Evolutionary conservation across 2,329 filamentous ascomycete species (phyloP), one percentile per base, ranked within the genome.

Genomic region (Pestalotiopsis sp.): DNA sequence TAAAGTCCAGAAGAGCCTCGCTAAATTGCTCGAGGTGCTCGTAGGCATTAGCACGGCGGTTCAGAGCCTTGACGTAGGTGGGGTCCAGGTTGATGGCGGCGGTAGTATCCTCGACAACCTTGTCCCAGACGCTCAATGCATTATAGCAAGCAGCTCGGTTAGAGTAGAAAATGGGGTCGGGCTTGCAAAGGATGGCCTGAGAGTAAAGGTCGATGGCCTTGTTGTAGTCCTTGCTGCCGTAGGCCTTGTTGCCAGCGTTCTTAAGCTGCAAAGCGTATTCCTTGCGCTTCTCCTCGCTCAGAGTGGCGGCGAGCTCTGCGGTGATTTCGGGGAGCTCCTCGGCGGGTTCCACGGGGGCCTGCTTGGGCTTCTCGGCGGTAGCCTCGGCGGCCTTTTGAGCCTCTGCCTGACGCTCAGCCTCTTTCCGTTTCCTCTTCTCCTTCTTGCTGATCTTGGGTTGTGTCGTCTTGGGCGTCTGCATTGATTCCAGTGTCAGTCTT

Each of bases 101-200:
- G 39, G 93, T 98, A 68, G 96, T 98, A 79, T 99, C 96, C 77
- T 97, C 95, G 71, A 99, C 92, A 69, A 98, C 96, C 85, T 96
- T 95, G 64, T 97, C 92, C 94, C 95, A 99, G 76, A 97, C 89
- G 73, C 90, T 91, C 78, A 96, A 90, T 73, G 96, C 94, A 80
- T 97, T 98, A 85, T 94, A 97, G 87, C 96, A 99, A 67, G 96
- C 96, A 69, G 96, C 96, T 75, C 96, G 92, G 87, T 99, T 99
- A 72, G 96, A 98, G 88, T 97, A 99, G 87, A 96, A 99, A 80
- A 99, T 95, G 39, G 96, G 94, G 78, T 99, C 96, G 69, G 95
- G 92, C 84, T 96, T 97, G 91, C 96, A 98, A 65, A 98, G 85
- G 76, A 99, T 97, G 65, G 96, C 96, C 84, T 97, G 93, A 73